Conservation (phyloP, 1,284 basidiomycete genomes). For the Rhodofomes roseus region DNA sequence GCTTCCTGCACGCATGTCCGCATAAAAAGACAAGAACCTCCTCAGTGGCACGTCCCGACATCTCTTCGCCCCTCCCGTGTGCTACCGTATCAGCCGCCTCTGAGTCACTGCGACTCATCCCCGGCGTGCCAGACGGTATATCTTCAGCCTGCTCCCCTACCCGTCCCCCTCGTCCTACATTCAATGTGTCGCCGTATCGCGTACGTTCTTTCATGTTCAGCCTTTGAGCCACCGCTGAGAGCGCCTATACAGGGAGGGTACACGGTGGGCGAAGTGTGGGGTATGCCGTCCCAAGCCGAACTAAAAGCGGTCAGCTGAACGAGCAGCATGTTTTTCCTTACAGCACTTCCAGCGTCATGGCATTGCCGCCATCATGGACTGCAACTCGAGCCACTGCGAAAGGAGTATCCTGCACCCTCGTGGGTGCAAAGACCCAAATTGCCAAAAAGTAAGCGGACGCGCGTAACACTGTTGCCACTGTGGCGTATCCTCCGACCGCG, state of each 20-base stretch:
- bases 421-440: conserved; percentile 46
- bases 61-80: conserved; percentile 7
- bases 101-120: background rate
- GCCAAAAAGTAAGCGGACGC: conserved; percentile 41
- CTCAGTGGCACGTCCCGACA: conserved; percentile 7
- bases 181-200: conserved; percentile 36
- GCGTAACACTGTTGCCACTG: background rate
- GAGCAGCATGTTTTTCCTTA: conserved; percentile 5
- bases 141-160: background rate
- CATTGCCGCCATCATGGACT: conserved; percentile 66
- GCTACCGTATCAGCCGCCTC: background rate
- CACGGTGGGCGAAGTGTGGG: conserved; percentile 63
- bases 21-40: conserved; percentile 18
- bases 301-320: conserved; percentile 19
- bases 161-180: background rate
- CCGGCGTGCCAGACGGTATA: background rate
- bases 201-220: conserved; percentile 22
- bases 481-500: background rate
- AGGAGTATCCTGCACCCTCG: conserved; percentile 57
- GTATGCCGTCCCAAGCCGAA: conserved; percentile 32
- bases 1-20: conserved; percentile 17
- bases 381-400: conserved; percentile 56
- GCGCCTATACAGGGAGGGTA: conserved; percentile 54
- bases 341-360: conserved; percentile 74
- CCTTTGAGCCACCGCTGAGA: conserved; percentile 5